Conservation (phyloP, 352 stramenopile genomes). For the Phytophthora litchii region DNA sequence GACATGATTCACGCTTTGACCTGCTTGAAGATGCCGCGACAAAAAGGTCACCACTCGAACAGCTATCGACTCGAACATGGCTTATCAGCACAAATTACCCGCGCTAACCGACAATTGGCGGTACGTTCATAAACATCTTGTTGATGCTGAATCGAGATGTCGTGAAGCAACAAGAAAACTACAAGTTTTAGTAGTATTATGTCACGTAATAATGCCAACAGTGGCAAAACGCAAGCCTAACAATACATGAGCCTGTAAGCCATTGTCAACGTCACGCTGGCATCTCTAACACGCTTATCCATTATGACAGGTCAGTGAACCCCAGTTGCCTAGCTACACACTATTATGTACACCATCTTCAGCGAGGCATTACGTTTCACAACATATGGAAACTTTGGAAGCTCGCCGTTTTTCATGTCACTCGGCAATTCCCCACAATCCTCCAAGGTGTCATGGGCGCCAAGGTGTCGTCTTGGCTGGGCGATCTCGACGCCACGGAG, state of each 20-base stretch:
- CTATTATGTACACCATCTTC: background rate
- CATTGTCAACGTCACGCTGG: background rate
- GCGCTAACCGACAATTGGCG: background rate
- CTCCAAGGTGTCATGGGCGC: background rate
- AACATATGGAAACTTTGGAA: slow-evolving; percentile 17
- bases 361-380: background rate
- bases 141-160: background rate
- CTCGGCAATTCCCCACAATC: slow-evolving; percentile 18
- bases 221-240: no score
- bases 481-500: slow-evolving; percentile 5
- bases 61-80: no score
- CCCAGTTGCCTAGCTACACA: no score
- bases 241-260: no score
- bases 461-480: slow-evolving; percentile 16
- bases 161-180: no score
- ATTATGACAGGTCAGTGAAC: slow-evolving; percentile 1
- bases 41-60: no score
- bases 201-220: no score
- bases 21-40: slow-evolving; percentile 21
- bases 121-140: slow-evolving; percentile 2
- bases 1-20: slow-evolving; percentile 12
- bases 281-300: background rate
- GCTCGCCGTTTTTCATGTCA: slow-evolving; percentile 17
- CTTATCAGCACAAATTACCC: no score
- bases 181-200: no score